Percentiles rank a stretch among this genome's conserved stretches.
Evolutionary conservation across 1,284 basidiomycete genomes (phyloP).

Genomic region (Apiotrichum gamsii): DNA sequence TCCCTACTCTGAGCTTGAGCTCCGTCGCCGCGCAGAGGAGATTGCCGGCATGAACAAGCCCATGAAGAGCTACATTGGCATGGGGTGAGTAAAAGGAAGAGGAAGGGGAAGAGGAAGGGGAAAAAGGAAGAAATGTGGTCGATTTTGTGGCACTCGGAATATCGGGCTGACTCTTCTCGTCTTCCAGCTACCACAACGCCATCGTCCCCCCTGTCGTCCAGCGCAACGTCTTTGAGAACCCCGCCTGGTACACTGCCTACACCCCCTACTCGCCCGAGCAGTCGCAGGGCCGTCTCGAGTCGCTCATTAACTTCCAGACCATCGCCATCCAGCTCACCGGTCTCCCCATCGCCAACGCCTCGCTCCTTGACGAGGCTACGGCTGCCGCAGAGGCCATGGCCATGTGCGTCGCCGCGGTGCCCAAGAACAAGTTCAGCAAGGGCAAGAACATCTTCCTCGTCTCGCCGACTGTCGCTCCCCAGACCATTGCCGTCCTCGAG

Average conservation of each 20-base stretch:
- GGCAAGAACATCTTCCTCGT: slow-evolving; percentile 81
- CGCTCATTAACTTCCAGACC: slow-evolving; percentile 93
- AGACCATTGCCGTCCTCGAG: slow-evolving; percentile 77
- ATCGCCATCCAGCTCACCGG: slow-evolving; percentile 91
- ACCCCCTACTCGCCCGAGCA: slow-evolving; percentile 60
- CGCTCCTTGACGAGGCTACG: slow-evolving; percentile 83
- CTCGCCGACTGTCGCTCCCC: slow-evolving; percentile 72
- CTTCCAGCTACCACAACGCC: slow-evolving; percentile 70
- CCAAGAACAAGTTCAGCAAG: slow-evolving; percentile 52
- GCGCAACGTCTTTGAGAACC: slow-evolving; percentile 93
- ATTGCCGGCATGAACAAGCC: slow-evolving; percentile 72
- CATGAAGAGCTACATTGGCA: slow-evolving; percentile 90
- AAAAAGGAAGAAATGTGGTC: not conserved
- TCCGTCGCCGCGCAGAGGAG: slow-evolving; percentile 67
- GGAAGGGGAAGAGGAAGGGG: not conserved
- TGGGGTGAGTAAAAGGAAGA: slow-evolving; percentile 56
- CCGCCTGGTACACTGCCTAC: slow-evolving; percentile 97
- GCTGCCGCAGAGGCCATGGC: slow-evolving; percentile 76
- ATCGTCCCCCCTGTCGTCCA: slow-evolving; percentile 89
- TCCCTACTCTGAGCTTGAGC: slow-evolving; percentile 78
- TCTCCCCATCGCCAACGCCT: slow-evolving; percentile 92
- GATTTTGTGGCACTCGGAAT: not conserved
- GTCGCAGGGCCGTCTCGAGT: slow-evolving; percentile 72
- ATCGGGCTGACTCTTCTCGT: not conserved
- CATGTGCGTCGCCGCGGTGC: slow-evolving; percentile 44